Base-by-base conservation (phyloP, 225 moss, liverwort and hornwort genomes). In the Sphagnum contortum region DNA sequence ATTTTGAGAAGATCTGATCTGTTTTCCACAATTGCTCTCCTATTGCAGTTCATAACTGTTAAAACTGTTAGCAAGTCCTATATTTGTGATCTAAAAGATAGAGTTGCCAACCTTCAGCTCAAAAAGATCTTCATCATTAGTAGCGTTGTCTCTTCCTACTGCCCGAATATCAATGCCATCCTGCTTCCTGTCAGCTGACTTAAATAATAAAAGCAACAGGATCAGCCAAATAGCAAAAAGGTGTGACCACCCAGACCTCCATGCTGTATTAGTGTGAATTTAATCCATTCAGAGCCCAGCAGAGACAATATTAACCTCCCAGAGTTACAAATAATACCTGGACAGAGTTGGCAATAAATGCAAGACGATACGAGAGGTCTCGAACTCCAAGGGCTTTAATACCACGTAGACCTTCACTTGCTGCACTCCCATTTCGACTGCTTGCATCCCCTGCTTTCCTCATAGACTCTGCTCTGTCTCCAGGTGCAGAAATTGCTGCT, bases 331-430 rank as follows among this genome's bases (percentile, higher is more conserved):
- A 8, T 61, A 8, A 63, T 83, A 93, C 96, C 98, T 98, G 92
- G 9, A 93, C 98, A 72, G 93, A 93, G 75, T 93, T 98, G 62
- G 98, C 93, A 87, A 98, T 55, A 75, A 98, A 98, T 44, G 93
- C 98, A 66, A 98, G 84, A 50, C 91, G 90, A 69, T 98, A 98
- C 9, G 93, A 87, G 64, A 98, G 91, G 79, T 98, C 93, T 67
- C 98, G 79, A 67, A 89, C 81, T 66, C 98, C 98, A 64, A 98
- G 87, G 56, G 90, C 93, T 81, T 98, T 98, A 66, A 93, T 91
- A 72, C 98, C 98, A 68, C 87, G 85, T 61, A 98, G 68, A 69
- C 98, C 98, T 72, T 98, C 93, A 75, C 74, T 77, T 52, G 78
- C 75, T 48, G 70, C 44, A 67, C 81, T 77, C 63, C 72, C 74